These are phyloP conservation scores for Sporothrix globosa DNA, from an alignment of 2,329 filamentous ascomycete genomes.

Conservation along the genomic window DNA sequence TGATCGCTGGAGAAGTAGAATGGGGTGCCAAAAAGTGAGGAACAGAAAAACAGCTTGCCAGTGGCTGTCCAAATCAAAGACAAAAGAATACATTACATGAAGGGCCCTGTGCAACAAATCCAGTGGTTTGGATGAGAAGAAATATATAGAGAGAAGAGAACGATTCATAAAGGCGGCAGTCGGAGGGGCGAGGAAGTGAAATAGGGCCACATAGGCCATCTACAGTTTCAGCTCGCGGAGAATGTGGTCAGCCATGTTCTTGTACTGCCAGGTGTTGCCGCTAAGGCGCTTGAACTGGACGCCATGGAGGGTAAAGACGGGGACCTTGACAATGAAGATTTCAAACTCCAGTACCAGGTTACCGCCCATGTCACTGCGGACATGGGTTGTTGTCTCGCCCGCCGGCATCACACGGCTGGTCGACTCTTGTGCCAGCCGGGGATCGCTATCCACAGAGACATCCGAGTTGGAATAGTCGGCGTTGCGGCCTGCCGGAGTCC, in stretches of 20 bases:
- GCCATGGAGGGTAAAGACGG: conserved; percentile 86
- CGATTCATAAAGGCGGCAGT: background rate
- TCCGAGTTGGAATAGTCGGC: conserved; percentile 84
- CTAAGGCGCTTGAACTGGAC: conserved; percentile 98
- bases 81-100: background rate
- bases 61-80: background rate
- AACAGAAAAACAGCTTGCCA: background rate
- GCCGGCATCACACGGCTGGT: conserved; percentile 52
- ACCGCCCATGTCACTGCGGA: conserved; percentile 84
- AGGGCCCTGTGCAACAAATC: background rate
- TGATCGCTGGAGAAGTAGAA: conserved; percentile 18
- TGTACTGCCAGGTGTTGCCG: conserved; percentile 97
- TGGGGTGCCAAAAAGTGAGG: no score
- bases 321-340: conserved; percentile 97
- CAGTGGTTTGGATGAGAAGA: background rate
- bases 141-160: background rate
- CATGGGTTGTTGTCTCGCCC: conserved; percentile 88
- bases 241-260: conserved; percentile 97
- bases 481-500: conserved; percentile 54
- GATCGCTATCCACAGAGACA: conserved; percentile 75
- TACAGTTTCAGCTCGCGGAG: conserved; percentile 81
- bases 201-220: conserved; percentile 33
- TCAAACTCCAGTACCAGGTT: conserved; percentile 89
- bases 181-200: background rate
- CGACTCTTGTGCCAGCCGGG: conserved; percentile 55